Percentiles rank a stretch among this genome's conserved stretches.
These are phyloP conservation scores for Euphorbia schlechtendalii DNA, from an alignment of 441 rosid genomes.

Conservation along the genomic window DNA sequence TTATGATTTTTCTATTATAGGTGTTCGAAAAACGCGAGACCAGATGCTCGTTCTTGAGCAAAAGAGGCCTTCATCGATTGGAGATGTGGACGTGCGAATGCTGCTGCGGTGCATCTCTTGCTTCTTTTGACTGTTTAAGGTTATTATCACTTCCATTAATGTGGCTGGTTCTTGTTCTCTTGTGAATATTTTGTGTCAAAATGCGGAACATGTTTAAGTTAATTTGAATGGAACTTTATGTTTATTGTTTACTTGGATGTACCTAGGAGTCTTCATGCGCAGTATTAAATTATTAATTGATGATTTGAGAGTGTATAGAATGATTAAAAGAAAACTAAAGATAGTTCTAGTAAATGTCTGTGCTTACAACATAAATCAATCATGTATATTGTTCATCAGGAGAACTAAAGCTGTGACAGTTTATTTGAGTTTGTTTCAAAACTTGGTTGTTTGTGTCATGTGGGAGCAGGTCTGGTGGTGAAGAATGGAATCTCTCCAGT, in stretches of 20 bases:
- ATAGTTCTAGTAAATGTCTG: constrained; percentile 4
- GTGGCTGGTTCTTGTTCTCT: neutral
- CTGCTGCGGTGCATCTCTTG: constrained; percentile 31
- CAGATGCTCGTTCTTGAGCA: constrained; percentile 69
- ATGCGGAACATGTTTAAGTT: too few species aligned
- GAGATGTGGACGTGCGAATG: constrained; percentile 86
- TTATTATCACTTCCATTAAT: constrained; percentile 14
- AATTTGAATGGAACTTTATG: too few species aligned
- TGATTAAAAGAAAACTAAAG: neutral
- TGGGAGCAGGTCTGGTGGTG: constrained; percentile 30
- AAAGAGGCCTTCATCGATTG: constrained; percentile 48
- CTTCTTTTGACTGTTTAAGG: constrained; percentile 30
- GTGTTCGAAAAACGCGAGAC: constrained; percentile 38
- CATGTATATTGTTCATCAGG: too few species aligned
- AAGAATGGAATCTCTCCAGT: constrained; percentile 56
- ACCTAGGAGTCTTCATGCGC: neutral
- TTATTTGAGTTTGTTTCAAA: neutral
- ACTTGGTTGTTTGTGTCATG: constrained; percentile 2
- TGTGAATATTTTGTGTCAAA: neutral
- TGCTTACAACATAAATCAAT: neutral
- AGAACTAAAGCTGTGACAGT: neutral
- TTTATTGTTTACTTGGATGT: neutral
- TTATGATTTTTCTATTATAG: neutral
- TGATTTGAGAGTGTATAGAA: neutral
- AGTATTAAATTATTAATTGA: neutral